phyloP scores from a whole-genome alignment of 2,329 filamentous ascomycete species.

The Colletotrichum sp. region DNA sequence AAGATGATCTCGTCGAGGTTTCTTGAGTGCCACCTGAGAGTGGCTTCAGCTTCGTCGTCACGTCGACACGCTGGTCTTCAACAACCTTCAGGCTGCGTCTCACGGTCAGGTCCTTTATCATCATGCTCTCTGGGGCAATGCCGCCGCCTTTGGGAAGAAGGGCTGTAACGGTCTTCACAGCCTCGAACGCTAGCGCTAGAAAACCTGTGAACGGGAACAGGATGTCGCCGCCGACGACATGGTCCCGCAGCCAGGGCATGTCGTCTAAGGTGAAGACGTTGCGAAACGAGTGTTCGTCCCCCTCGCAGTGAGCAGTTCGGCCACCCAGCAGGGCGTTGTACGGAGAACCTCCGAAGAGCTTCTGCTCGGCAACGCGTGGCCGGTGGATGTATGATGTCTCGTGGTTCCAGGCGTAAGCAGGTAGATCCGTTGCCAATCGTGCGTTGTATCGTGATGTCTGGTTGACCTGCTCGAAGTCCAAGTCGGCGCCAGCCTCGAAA shows the following conservation, averaged over 20 bases:
- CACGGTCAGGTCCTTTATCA: slow-evolving; percentile 24
- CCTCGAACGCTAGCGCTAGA: slow-evolving; percentile 55
- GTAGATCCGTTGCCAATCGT: slow-evolving; percentile 39
- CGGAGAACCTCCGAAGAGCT: slow-evolving; percentile 41
- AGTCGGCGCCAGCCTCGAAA: not conserved
- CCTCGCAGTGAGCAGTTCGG: slow-evolving; percentile 46
- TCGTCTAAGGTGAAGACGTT: slow-evolving; percentile 52
- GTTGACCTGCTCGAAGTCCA: not conserved
- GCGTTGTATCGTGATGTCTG: not conserved
- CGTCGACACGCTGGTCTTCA: slow-evolving; percentile 30
- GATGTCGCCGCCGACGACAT: slow-evolving; percentile 59
- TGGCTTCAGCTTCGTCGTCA: slow-evolving; percentile 29
- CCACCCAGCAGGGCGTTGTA: slow-evolving; percentile 52
- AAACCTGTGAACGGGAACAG: slow-evolving; percentile 61
- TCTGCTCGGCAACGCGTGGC: slow-evolving; percentile 44
- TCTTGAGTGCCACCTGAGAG: slow-evolving; percentile 15
- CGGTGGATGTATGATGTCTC: slow-evolving; percentile 51
- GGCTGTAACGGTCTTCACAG: slow-evolving; percentile 24
- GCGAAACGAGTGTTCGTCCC: slow-evolving; percentile 52
- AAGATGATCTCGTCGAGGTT: slow-evolving; percentile 17
- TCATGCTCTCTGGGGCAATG: not conserved
- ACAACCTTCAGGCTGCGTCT: slow-evolving; percentile 28
- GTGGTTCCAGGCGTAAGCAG: slow-evolving; percentile 53
- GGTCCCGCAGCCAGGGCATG: slow-evolving; percentile 62
- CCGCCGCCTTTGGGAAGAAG: not conserved